Evolutionary conservation across 73 alveolate species (phyloP), one percentile per base, ranked within the genome.

Genomic region (Paramecium caudatum): DNA sequence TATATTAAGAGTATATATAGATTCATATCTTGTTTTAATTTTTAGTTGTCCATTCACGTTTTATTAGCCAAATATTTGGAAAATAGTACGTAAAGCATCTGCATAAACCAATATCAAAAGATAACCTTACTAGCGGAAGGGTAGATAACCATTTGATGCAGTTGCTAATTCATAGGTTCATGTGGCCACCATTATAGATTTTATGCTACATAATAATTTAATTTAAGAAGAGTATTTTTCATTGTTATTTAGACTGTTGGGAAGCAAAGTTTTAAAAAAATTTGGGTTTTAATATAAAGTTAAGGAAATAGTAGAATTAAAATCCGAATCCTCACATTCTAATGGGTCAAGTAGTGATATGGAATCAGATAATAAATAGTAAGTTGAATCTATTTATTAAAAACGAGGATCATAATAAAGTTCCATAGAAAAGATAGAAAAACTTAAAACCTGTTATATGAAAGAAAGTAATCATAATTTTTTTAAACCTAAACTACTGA

Each of bases 21-120:
- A 55, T 32, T 65, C 17, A 30, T 74, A 41, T 41, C 16, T 74
- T 41, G 25, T 12, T 55, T 23, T 55, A 55, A 55, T 27, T 74
- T 27, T 74, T 74, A 74, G 88, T 37, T 74, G 88, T 74, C 88
- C 88, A 39, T 74, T 74, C 19, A 39, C 47, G 19, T 74, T 74
- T 47, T 74, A 74, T 45, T 41, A 41, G 39, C 88, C 88, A 39
- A 36, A 74, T 41, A 74, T 19, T 12, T 74, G 88, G 88, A 74
- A 74, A 74, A 21, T 74, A 55, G 80, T 55, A 27, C 41, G 80
- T 27, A 6, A 55, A 55, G 45, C 80, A 19, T 55, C 80, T 21
- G 80, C 80, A 5, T 55, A 37, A 27, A 43, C 30, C n/a, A 55
- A 55, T 27, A 55, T 55, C 80, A 55, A 55, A 23, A 5, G 80